A percentile compares a stretch with the other conserved stretches of the same genome.
These are phyloP conservation scores for Boeremia lycopersici DNA, from an alignment of 2,329 filamentous ascomycete genomes.

Conservation along the genomic window DNA sequence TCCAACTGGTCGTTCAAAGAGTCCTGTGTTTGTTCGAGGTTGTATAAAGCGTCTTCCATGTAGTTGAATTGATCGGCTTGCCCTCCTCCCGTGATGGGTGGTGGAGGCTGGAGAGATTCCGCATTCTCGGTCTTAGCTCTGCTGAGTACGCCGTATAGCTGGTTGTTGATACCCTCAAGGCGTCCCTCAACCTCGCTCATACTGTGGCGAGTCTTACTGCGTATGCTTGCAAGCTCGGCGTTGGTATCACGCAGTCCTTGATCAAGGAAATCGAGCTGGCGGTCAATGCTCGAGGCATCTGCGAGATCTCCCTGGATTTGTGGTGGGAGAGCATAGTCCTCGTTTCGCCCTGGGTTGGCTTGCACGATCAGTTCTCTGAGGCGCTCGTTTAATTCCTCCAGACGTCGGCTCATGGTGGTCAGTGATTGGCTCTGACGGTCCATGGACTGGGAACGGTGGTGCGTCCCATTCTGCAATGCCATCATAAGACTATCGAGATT, in stretches of 20 bases:
- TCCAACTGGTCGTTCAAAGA: constrained; percentile 38
- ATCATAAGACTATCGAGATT: constrained; percentile 60
- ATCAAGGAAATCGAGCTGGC: constrained; percentile 74
- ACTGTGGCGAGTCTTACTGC: constrained; percentile 35
- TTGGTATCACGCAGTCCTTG: constrained; percentile 66
- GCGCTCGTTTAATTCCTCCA: constrained; percentile 71
- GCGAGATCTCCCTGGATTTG: constrained; percentile 21
- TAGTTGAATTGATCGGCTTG: constrained; percentile 72
- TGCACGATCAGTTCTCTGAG: constrained; percentile 70
- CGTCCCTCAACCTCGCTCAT: constrained; percentile 48
- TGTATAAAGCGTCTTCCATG: constrained; percentile 65
- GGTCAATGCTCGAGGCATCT: constrained; percentile 47
- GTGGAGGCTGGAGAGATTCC: constrained; percentile 62
- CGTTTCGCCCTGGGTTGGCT: constrained; percentile 60
- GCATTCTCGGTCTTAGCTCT: constrained; percentile 58
- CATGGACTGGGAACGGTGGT: constrained; percentile 35
- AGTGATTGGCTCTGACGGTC: constrained; percentile 57
- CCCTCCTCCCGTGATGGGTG: constrained; percentile 61
- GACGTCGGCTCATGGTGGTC: constrained; percentile 65
- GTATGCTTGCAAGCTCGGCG: constrained; percentile 57
- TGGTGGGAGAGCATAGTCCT: constrained; percentile 40
- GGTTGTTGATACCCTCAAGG: constrained; percentile 62
- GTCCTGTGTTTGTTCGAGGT: constrained; percentile 45
- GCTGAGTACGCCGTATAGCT: constrained; percentile 59
- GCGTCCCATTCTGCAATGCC: constrained; percentile 45